Evolutionary conservation across 176 grass and related monocot genomes (phyloP).

Genomic region (Calamus simplicifolius): DNA sequence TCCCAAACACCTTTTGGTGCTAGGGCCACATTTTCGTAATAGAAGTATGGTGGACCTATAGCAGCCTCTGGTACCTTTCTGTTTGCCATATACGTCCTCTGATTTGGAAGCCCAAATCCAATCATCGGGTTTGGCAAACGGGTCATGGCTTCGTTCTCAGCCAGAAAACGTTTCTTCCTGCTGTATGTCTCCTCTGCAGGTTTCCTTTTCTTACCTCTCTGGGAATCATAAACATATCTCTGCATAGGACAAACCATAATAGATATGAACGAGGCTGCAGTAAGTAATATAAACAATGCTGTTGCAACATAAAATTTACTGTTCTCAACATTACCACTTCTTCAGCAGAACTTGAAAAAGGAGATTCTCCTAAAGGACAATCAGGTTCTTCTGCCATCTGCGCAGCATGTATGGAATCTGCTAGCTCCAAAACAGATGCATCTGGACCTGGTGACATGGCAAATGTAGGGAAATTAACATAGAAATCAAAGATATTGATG

Average conservation of each 20-base stretch:
- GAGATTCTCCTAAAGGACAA: slow-evolving; percentile 6
- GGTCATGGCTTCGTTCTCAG: slow-evolving; percentile 19
- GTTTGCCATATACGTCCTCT: background rate
- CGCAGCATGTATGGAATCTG: slow-evolving; percentile 71
- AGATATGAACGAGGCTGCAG: slow-evolving; percentile 21
- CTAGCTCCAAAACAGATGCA: slow-evolving; percentile 41
- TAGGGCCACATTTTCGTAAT: slow-evolving; percentile 73
- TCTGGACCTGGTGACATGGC: slow-evolving; percentile 43
- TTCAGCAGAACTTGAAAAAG: slow-evolving; percentile 10
- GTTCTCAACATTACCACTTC: slow-evolving; percentile 25
- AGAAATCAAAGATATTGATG: background rate
- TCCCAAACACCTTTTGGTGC: slow-evolving; percentile 68
- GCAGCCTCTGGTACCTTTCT: slow-evolving; percentile 42
- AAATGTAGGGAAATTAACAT: too few species aligned
- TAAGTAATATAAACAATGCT: background rate
- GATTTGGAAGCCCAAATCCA: slow-evolving; percentile 53
- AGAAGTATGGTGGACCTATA: slow-evolving; percentile 75
- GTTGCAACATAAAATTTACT: too few species aligned
- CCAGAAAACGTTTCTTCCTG: slow-evolving; percentile 18
- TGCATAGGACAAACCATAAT: background rate
- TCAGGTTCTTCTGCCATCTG: slow-evolving; percentile 29
- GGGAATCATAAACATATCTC: background rate
- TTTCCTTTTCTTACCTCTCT: slow-evolving; percentile 23
- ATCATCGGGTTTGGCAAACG: slow-evolving; percentile 63
- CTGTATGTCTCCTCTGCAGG: slow-evolving; percentile 16